Evolutionary conservation across 805 yeast genomes (phyloP), one percentile per base, ranked within the genome.

Genomic region (Starmerella kuoi): DNA sequence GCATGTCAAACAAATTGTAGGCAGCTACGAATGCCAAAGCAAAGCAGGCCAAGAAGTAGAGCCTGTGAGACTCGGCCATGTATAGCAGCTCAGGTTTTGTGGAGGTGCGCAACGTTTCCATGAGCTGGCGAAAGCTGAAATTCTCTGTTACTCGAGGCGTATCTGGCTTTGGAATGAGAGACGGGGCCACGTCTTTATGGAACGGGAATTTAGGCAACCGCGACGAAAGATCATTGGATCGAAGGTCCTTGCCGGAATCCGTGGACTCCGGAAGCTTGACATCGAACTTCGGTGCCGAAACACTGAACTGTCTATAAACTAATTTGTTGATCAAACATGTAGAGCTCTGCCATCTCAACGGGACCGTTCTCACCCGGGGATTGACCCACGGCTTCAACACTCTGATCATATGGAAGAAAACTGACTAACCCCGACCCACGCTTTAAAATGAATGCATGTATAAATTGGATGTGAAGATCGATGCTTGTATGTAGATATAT

Each of bases 31-130:
- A 62, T 0, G 86, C 83, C 55, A 79, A 68, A 35, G 82, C 74
- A 47, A 77, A 74, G 56, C 82, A 73, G 18, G 75, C 70, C 9
- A 81, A 63, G 58, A 82, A 83, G 59, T 82, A 84, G 25, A 81
- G 65, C 43, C 80, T 65, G 56, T 84, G 94, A 0, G 91, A 82
- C 60, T 84, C 94, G 21, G 86, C 75, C 64, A 82, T 88, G 60
- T 83, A 84, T 34, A 83, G 68, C 41, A 83, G 64, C 54, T 82
- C 93, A 1, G 88, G 88, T 37, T 70, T 68, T 11, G 61, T 62
- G 51, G 77, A 73, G 31, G 64, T 62, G 45, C 69, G 65, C 46
- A 83, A 62, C 9, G 72, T 68, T 43, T 70, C 69, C 52, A 79
- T 64, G 62, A 84, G 76, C 56, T 78, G 78, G 5, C 73, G 62